Evolutionary conservation across 1,139 yeast genomes (phyloP).

Genomic region (Taphrina flavorubra): DNA sequence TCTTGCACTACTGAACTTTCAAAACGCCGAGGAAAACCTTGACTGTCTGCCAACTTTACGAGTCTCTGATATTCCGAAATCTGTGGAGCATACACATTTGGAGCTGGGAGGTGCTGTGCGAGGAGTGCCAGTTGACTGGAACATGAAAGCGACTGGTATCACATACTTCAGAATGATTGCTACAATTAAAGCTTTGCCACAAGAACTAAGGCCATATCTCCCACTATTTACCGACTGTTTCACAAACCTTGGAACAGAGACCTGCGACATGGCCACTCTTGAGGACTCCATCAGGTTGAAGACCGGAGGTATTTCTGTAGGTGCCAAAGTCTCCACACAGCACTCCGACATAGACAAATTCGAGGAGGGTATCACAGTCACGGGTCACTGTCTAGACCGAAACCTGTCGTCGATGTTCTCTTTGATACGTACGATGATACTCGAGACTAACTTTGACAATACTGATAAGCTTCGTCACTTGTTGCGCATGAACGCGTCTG

Average conservation of each 20-base stretch:
- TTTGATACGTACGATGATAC: slow-evolving; percentile 70
- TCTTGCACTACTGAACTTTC: slow-evolving; percentile 63
- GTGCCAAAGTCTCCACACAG: slow-evolving; percentile 62
- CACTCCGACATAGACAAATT: slow-evolving; percentile 59
- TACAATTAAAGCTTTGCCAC: slow-evolving; percentile 62
- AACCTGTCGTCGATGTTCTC: slow-evolving; percentile 66
- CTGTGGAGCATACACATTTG: slow-evolving; percentile 57
- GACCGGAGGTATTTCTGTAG: slow-evolving; percentile 82
- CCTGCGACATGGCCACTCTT: slow-evolving; percentile 73
- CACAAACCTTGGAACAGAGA: slow-evolving; percentile 80
- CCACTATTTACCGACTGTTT: slow-evolving; percentile 81
- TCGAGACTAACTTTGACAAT: slow-evolving; percentile 72
- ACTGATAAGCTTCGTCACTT: slow-evolving; percentile 74
- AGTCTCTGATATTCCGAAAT: slow-evolving; percentile 70
- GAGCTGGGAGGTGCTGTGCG: slow-evolving; percentile 45
- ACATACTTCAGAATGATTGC: slow-evolving; percentile 70
- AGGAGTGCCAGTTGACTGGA: slow-evolving; percentile 49
- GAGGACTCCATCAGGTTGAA: slow-evolving; percentile 81
- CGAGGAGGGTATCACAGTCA: slow-evolving; percentile 61
- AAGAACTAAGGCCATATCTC: slow-evolving; percentile 67
- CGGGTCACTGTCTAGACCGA: slow-evolving; percentile 75
- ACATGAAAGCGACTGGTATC: slow-evolving; percentile 68
- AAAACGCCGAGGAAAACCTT: slow-evolving; percentile 71
- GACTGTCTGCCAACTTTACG: slow-evolving; percentile 79
- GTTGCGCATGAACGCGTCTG: slow-evolving; percentile 62